Evolutionary conservation across 257 asterid species (phyloP), one percentile per base, ranked within the genome.

Genomic region (Apocynum venetum): DNA sequence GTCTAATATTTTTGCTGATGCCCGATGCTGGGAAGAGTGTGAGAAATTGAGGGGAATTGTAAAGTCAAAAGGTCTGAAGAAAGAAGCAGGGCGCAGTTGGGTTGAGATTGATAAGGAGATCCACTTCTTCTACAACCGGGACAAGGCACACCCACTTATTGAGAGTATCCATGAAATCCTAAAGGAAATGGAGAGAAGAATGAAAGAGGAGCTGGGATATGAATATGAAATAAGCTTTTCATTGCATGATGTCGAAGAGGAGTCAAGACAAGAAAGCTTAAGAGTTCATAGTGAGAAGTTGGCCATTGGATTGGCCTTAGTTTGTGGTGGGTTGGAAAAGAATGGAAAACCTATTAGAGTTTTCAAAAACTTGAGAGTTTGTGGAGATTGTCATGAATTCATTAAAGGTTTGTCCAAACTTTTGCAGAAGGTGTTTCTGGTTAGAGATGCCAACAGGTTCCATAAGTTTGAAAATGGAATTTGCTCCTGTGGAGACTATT

Each of bases 81-180:
- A 87, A 79, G 89, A 82, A 76, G 92, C 91, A 0, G 91, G 91
- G 36, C 82, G 84, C 43, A 88, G 90, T 79, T 87, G 96, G 91
- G 89, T 87, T 19, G 89, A 87, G 83, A 67, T 85, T 65, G 83
- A 85, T 70, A 87, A 84, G 70, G 75, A 83, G 83, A 80, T 85
- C 75, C 86, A 87, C 80, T 85, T 83, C 79, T 87, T 87, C 85
- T 85, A 85, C 83, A 87, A 85, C 40, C 77, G 86, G 60, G 89
- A 87, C 43, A 85, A 87, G 38, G 49, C 79, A 35, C 88, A 87
- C 68, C 90, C 89, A 7, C 77, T 71, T 13, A 83, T 75, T 61
- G 78, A 63, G 63, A 74, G 81, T 51, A 82, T 83, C 78, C 83
- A 87, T 64, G 84, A 77, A 65, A n/a, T 82, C 78, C 77, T 85